Evolutionary conservation across 192 early-diverging fungal species (phyloP).

Genomic region (Coemansia sp.): DNA sequence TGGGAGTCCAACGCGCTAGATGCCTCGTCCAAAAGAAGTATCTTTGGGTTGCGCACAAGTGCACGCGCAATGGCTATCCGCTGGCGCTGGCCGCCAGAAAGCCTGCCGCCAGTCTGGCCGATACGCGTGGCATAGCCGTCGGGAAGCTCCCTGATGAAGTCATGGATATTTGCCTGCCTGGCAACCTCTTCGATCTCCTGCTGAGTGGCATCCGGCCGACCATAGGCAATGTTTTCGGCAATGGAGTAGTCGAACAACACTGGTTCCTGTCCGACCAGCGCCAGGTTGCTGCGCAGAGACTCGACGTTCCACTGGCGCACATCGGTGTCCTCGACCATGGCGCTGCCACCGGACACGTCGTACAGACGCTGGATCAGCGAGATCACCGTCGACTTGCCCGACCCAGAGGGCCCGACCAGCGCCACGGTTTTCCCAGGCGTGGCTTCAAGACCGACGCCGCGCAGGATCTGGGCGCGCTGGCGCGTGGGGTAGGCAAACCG

Average conservation of each 20-base stretch:
- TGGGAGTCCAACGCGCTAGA: constrained; percentile 75
- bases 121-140: constrained; percentile 61
- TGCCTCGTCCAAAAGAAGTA: constrained; percentile 78
- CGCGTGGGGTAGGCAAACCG: constrained; percentile 70
- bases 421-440: constrained; percentile 75
- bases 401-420: constrained; percentile 81
- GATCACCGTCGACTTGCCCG: constrained; percentile 75
- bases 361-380: constrained; percentile 75
- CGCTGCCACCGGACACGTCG: constrained; percentile 62
- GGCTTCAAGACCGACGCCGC: constrained; percentile 53
- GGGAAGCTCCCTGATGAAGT: constrained; percentile 53
- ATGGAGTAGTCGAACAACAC: constrained; percentile 85
- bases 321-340: constrained; percentile 59
- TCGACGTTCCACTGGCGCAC: constrained; percentile 62
- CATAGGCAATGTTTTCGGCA: constrained; percentile 80
- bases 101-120: constrained; percentile 60
- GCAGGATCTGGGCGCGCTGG: constrained; percentile 58
- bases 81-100: constrained; percentile 58
- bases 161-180: constrained; percentile 57
- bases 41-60: constrained; percentile 60
- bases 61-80: constrained; percentile 66
- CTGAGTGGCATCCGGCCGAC: constrained; percentile 46
- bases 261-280: constrained; percentile 93
- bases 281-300: constrained; percentile 70
- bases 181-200: constrained; percentile 35